Conservation (phyloP, 768 basidiomycete species). For the Jaapia argillacea region DNA sequence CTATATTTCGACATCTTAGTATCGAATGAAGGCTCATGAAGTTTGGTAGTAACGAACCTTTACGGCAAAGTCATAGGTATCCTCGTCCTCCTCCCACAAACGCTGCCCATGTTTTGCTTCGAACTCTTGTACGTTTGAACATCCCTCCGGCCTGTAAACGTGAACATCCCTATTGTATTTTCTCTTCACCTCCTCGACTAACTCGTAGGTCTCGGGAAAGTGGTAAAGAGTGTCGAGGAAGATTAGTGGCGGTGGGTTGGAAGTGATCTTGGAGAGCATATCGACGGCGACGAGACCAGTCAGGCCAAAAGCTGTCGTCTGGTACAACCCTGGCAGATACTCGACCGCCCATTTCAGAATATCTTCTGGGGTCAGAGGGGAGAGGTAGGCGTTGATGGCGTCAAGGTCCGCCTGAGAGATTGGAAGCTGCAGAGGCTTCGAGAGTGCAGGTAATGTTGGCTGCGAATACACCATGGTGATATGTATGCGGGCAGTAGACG, state of each 20-base stretch:
- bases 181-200: slow-evolving; percentile 72
- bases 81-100: slow-evolving; percentile 85
- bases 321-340: slow-evolving; percentile 71
- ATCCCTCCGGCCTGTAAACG: slow-evolving; percentile 72
- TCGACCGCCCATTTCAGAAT: slow-evolving; percentile 81
- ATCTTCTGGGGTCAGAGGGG: slow-evolving; percentile 63
- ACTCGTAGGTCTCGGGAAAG: slow-evolving; percentile 86
- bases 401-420: slow-evolving; percentile 47
- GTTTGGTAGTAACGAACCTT: slow-evolving; percentile 45
- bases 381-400: slow-evolving; percentile 67
- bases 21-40: not conserved
- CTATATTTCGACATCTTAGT: slow-evolving; percentile 25
- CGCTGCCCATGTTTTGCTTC: slow-evolving; percentile 68
- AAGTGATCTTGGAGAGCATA: slow-evolving; percentile 82
- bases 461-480: not conserved
- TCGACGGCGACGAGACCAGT: slow-evolving; percentile 91
- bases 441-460: slow-evolving; percentile 15
- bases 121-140: slow-evolving; percentile 60
- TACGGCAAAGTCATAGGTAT: slow-evolving; percentile 81
- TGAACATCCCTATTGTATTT: slow-evolving; percentile 66
- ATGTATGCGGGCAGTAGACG: too few relatives aligned
- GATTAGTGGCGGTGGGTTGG: slow-evolving; percentile 69
- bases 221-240: slow-evolving; percentile 97
- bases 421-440: slow-evolving; percentile 44
- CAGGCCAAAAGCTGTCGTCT: slow-evolving; percentile 95